These are phyloP conservation scores for Fusarium sacchari DNA, from an alignment of 2,329 filamentous ascomycete species.

Conservation along the genomic window DNA sequence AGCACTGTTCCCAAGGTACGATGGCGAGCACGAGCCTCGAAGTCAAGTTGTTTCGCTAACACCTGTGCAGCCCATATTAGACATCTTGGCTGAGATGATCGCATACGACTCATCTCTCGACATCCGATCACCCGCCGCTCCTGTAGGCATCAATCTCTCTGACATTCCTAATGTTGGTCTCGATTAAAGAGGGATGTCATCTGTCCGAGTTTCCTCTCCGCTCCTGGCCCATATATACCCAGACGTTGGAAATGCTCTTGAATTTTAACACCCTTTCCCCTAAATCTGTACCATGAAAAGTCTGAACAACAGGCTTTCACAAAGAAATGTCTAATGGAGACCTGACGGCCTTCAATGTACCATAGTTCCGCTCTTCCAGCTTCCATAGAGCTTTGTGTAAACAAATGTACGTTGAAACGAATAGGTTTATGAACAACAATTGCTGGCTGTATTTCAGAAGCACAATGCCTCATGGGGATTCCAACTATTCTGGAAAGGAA, in stretches of 20 bases:
- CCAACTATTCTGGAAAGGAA: neutral
- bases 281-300: constrained; percentile 25
- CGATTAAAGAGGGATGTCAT: constrained; percentile 55
- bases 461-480: constrained; percentile 36
- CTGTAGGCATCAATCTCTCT: constrained; percentile 54
- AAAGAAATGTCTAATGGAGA: constrained; percentile 41
- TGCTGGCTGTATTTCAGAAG: constrained; percentile 46
- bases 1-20: constrained; percentile 94
- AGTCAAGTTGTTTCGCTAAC: constrained; percentile 30
- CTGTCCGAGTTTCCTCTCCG: constrained; percentile 27
- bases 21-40: neutral
- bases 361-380: constrained; percentile 53
- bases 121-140: constrained; percentile 57
- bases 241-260: constrained; percentile 35
- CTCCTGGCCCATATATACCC: constrained; percentile 31
- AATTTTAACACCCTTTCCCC: constrained; percentile 16
- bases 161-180: constrained; percentile 64
- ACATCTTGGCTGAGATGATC: constrained; percentile 98
- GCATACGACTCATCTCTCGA: constrained; percentile 83
- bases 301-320: constrained; percentile 20
- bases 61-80: constrained; percentile 79
- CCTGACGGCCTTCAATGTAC: constrained; percentile 51
- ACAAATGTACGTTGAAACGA: constrained; percentile 51
- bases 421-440: constrained; percentile 47
- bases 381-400: constrained; percentile 56